phyloP scores from a whole-genome alignment of 805 yeast genomes.

The Kuraishia floccosa region DNA sequence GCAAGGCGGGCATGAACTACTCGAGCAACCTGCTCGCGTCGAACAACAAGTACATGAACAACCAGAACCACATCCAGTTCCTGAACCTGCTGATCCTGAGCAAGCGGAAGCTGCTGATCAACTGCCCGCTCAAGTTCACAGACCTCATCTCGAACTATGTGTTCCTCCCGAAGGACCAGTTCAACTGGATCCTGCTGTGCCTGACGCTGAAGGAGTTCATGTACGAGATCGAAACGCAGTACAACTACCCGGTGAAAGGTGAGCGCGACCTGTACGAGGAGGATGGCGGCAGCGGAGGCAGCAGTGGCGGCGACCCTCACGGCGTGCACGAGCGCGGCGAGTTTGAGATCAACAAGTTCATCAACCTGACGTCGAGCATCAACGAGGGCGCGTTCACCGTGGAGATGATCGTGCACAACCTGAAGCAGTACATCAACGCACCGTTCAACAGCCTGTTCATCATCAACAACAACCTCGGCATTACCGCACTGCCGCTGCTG shows the following conservation, averaged over 20 bases:
- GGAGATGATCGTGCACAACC: slow-evolving; percentile 11
- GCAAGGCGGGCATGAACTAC: slow-evolving; percentile 9
- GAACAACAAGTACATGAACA: slow-evolving; percentile 9
- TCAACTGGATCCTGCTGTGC: slow-evolving; percentile 32
- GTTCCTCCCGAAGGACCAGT: slow-evolving; percentile 23
- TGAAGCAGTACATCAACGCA: slow-evolving; percentile 5
- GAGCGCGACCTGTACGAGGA: slow-evolving; percentile 2
- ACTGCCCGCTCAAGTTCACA: slow-evolving; percentile 34
- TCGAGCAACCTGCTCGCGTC: slow-evolving; percentile 8
- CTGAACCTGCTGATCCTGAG: slow-evolving; percentile 26
- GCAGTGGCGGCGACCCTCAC: neutral
- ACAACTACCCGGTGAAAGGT: neutral
- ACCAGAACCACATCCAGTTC: slow-evolving; percentile 11
- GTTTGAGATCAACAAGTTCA: slow-evolving; percentile 11
- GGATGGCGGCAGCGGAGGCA: neutral
- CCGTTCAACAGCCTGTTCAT: slow-evolving; percentile 12
- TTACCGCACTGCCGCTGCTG: slow-evolving; percentile 36
- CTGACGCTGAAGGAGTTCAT: slow-evolving; percentile 36
- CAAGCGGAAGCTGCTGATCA: slow-evolving; percentile 36
- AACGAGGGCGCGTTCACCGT: slow-evolving; percentile 5
- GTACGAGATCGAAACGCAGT: slow-evolving; percentile 11
- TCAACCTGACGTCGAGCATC: slow-evolving; percentile 5
- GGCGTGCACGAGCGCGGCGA: slow-evolving; percentile 8
- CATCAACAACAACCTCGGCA: slow-evolving; percentile 42
- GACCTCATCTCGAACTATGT: slow-evolving; percentile 38